Base-by-base conservation (phyloP, 1,284 basidiomycete genomes). In the Leccinum subrobustum region DNA sequence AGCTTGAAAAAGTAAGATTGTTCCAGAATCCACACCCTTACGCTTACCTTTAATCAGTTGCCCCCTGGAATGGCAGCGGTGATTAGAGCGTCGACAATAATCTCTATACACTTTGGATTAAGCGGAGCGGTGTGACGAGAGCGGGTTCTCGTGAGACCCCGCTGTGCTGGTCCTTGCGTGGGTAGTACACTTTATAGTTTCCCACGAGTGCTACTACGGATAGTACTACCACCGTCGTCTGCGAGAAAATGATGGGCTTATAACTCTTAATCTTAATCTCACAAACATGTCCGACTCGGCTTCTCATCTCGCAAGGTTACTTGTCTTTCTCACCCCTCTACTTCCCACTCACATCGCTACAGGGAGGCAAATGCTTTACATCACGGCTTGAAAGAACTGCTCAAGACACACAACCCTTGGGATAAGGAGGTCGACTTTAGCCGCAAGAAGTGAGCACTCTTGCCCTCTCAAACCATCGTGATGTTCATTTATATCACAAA, bases 371-470 rank as follows among this genome's bases (percentile, higher is more conserved):
- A 86, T 70, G 76, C 76, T 69, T 81, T 87, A 65, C 83, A 89
- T 64, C 84, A 87, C 71, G 79, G 78, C 51, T 74, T 92, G 62
- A 91, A 91, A 75, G 86, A 88, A 65, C 76, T 85, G 59, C 78
- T 94, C 58, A 89, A 87, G 72, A 80, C 78, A 55, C 84, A 83
- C 62, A 86, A 91, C 60, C 91, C 92, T 53, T 93, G 89, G 83
- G 87, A 91, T 64, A 89, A 81, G 71, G 91, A 95, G 63, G 86
- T 94, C 52, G 94, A 96, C 68, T 87, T 88, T 64, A 85, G 87
- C 72, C 83, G 94, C 68, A 91, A 92, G 77, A 88, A 86, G 94
- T 94, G 74, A 76, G 90, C 27, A 14, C 6, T 52, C 51, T 44
- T 50, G 14, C 42, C 16, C 56, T 56, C 51, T 60, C 29, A 6